phyloP scores from a whole-genome alignment of 1,284 basidiomycete species.

The Moesziomyces sp. region DNA sequence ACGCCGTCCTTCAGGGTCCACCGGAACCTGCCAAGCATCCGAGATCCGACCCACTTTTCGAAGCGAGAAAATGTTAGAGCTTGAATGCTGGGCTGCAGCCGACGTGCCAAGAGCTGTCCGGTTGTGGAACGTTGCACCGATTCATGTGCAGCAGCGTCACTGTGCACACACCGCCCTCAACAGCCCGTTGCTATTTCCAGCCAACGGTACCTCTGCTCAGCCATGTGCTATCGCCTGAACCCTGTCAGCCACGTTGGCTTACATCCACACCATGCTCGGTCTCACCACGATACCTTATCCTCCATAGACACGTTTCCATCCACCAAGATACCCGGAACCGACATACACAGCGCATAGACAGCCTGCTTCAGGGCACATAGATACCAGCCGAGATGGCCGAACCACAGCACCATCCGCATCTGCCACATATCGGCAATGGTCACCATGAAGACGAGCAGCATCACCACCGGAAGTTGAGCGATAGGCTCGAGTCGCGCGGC shows the following conservation, averaged over 20 bases:
- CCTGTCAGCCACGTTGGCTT: not conserved
- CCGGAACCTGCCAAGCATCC: not conserved
- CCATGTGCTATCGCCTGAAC: not conserved
- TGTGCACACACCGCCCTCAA: not conserved
- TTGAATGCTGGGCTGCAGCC: not conserved
- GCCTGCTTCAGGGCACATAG: not conserved
- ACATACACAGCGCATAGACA: not conserved
- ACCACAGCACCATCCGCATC: constrained; percentile 8
- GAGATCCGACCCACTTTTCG: not conserved
- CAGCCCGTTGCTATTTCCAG: not conserved
- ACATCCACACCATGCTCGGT: not conserved
- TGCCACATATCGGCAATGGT: constrained; percentile 3
- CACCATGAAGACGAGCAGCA: not conserved
- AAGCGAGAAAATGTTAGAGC: not conserved
- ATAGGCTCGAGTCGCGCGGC: constrained; percentile 9
- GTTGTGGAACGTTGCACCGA: not conserved
- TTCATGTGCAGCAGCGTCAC: not conserved
- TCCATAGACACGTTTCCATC: not conserved
- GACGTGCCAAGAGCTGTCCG: not conserved
- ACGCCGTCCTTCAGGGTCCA: not conserved
- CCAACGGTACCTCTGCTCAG: not conserved
- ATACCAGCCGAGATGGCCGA: constrained; percentile 3
- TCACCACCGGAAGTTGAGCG: constrained; percentile 17
- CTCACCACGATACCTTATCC: not conserved
- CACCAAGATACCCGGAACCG: not conserved